These are phyloP conservation scores for Sabuloglossum arenarium DNA, from an alignment of 495 filamentous ascomycete genomes.

Conservation along the genomic window DNA sequence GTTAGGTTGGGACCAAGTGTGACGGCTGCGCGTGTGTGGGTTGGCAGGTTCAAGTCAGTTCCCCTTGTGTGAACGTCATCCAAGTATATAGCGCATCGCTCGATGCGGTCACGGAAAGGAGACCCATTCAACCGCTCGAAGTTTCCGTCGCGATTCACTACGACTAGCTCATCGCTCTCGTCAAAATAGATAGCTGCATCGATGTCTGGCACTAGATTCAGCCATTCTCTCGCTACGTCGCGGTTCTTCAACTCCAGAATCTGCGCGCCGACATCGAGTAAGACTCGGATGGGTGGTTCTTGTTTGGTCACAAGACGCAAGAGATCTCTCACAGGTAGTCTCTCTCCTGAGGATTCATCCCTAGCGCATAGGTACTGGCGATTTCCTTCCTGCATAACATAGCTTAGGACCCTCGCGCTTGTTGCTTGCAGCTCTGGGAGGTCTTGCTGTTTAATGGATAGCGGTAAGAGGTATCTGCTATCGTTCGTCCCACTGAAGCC, in stretches of 20 bases:
- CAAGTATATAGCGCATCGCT: conserved; percentile 44
- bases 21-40: conserved; percentile 39
- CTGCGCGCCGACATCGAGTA: conserved; percentile 31
- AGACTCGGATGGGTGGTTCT: conserved; percentile 7
- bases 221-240: conserved; percentile 25
- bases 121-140: conserved; percentile 34
- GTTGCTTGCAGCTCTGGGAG: conserved; percentile 25
- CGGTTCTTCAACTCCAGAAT: conserved; percentile 25
- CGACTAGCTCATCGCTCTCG: conserved; percentile 22
- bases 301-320: background rate
- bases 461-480: conserved; percentile 23
- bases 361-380: conserved; percentile 19
- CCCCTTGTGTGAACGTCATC: conserved; percentile 62
- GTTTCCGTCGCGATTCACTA: conserved; percentile 24
- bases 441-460: conserved; percentile 30
- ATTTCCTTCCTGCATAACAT: conserved; percentile 25
- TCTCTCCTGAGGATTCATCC: conserved; percentile 12
- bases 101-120: conserved; percentile 35
- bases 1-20: conserved; percentile 44
- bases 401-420: conserved; percentile 31
- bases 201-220: conserved; percentile 14
- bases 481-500: conserved; percentile 37
- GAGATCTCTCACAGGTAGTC: background rate
- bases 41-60: conserved; percentile 46
- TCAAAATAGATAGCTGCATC: conserved; percentile 28